Evolutionary conservation across 139 green algal species (phyloP), one percentile per base, ranked within the genome.

Genomic region (Auxenochlorella protothecoides): DNA sequence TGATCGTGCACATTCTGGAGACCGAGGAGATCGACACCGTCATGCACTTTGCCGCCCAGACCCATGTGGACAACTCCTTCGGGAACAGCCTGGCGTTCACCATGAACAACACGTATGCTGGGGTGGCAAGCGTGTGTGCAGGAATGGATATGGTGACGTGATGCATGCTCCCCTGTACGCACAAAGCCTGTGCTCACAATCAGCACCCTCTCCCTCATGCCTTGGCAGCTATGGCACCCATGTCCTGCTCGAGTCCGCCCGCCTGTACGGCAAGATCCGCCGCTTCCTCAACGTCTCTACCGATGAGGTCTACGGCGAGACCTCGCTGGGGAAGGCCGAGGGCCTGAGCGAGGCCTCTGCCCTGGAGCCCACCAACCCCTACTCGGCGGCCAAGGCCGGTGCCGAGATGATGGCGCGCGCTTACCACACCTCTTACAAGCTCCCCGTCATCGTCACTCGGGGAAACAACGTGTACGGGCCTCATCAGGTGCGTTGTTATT

Each of bases 381-480:
- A 99, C 84, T 96, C 91, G 2, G 94, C 94, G 0, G 94, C 93
- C 72, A 99, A 96, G 83, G 91, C 91, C 53, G 95, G 92, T 52
- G 95, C 94, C 15, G 95, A 99, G 82, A 97, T 99, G 89, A 88
- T 99, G 78, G 89, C 89, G 61, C 93, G 91, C 73, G 89, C 91
- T 0, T 97, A 97, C 82, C 80, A 86, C 70, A 88, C 82, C 62
- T 93, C 85, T 12, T 98, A 89, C 78, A 83, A 85, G 75, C 85
- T 96, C 81, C 91, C 91, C 53, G 89, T 89, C 76, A 96, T 99
- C 72, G 96, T 94, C 74, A 98, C 95, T 2, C 89, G 95, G 52
- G 95, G 95, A 64, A 98, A 98, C 89, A 99, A 99, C 82, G 95
- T 98, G 63, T 99, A 98, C 71, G 95, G 95, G 0, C 95, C 94